Conservation (phyloP, 768 basidiomycete genomes). For the Postia placenta region DNA sequence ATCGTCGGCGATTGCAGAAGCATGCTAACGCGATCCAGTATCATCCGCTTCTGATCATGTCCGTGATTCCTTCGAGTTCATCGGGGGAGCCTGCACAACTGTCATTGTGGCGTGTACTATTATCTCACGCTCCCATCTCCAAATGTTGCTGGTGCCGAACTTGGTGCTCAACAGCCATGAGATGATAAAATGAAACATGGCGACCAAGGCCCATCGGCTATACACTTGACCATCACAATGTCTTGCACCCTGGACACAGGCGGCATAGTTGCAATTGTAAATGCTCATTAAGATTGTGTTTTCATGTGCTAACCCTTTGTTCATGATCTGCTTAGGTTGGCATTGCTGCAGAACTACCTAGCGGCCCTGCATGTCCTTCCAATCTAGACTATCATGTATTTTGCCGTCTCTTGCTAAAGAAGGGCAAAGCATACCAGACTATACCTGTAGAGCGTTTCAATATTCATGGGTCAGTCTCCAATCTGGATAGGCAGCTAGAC, state of each 20-base stretch:
- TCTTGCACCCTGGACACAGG: not conserved
- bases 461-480: conserved; percentile 23
- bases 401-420: conserved; percentile 30
- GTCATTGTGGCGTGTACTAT: not conserved
- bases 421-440: conserved; percentile 26
- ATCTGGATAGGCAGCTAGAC: not conserved
- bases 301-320: not conserved
- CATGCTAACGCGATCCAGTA: no score
- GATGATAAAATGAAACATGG: no score
- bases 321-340: conserved; percentile 25
- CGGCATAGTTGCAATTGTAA: not conserved
- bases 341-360: conserved; percentile 34
- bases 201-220: no score
- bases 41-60: no score
- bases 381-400: conserved; percentile 31
- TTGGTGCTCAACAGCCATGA: not conserved
- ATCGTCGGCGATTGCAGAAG: no score
- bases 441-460: conserved; percentile 29
- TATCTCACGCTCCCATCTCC: not conserved
- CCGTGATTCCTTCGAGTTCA: no score
- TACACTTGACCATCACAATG: no score
- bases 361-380: conserved; percentile 18
- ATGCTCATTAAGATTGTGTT: not conserved
- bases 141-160: not conserved
- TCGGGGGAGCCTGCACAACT: not conserved